phyloP scores from a whole-genome alignment of 768 basidiomycete species.

The Rhizopogon rudus region DNA sequence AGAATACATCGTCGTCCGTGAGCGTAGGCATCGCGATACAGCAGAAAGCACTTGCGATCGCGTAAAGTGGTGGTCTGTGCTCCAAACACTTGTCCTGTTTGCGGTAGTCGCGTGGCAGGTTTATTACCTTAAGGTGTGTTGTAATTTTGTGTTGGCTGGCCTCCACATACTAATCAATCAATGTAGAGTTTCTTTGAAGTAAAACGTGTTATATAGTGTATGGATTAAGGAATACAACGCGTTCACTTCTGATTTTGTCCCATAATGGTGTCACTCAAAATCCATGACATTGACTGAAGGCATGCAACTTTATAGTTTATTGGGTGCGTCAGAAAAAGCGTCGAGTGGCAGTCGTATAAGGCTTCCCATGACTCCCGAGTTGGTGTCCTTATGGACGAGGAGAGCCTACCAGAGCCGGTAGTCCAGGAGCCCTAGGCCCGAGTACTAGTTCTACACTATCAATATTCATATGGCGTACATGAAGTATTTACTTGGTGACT shows the following conservation, averaged over 20 bases:
- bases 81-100: constrained; percentile 84
- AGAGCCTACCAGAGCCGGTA: not conserved
- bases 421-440: not conserved
- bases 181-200: constrained; percentile 70
- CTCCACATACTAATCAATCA: constrained; percentile 36
- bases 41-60: constrained; percentile 90
- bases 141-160: not conserved
- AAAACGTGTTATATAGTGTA: constrained; percentile 67
- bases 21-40: constrained; percentile 90
- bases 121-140: constrained; percentile 83
- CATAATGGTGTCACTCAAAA: not conserved
- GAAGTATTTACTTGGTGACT: too few relatives aligned
- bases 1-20: constrained; percentile 95
- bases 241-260: not conserved
- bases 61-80: constrained; percentile 98
- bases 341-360: too few relatives aligned
- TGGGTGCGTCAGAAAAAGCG: not conserved
- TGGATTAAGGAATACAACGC: not conserved
- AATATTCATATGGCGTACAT: not conserved
- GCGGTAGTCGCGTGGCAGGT: constrained; percentile 95
- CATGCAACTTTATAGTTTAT: not conserved
- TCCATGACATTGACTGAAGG: too few relatives aligned
- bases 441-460: not conserved
- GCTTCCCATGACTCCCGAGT: not conserved
- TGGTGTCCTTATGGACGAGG: not conserved